Percentiles rank a stretch among this genome's conserved stretches.
Conservation (phyloP, 1,139 yeast genomes). For the Hyphopichia buzzinii region DNA sequence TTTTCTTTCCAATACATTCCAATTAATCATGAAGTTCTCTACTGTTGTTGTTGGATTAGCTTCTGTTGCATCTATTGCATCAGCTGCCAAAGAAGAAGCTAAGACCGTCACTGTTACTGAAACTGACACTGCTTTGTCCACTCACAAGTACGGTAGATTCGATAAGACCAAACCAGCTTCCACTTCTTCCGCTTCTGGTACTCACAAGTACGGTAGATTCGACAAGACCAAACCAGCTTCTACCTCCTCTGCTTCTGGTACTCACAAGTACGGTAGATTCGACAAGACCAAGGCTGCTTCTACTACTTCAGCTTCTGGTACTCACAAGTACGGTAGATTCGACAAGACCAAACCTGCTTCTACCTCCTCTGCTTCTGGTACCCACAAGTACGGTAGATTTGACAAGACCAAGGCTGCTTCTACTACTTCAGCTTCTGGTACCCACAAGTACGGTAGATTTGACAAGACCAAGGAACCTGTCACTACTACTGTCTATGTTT, state of each 20-base stretch:
- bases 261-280: conserved; percentile 48
- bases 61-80: conserved; percentile 8
- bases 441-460: conserved; percentile 43
- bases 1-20: not conserved
- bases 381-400: conserved; percentile 45
- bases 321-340: conserved; percentile 43
- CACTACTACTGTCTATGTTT: conserved; percentile 21
- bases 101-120: conserved; percentile 15
- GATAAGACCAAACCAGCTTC: conserved; percentile 44
- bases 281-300: conserved; percentile 40
- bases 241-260: conserved; percentile 28
- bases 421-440: conserved; percentile 33
- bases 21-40: conserved; percentile 9
- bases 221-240: conserved; percentile 35
- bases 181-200: conserved; percentile 32
- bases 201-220: conserved; percentile 39
- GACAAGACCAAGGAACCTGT: conserved; percentile 29
- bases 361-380: conserved; percentile 36
- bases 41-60: conserved; percentile 9
- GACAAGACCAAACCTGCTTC: conserved; percentile 31
- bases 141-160: conserved; percentile 50
- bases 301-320: conserved; percentile 33
- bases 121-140: conserved; percentile 20
- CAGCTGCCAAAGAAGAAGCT: conserved; percentile 10
- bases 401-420: conserved; percentile 33